Conservation (phyloP, 768 basidiomycete species). For the Termitomyces sp. region DNA sequence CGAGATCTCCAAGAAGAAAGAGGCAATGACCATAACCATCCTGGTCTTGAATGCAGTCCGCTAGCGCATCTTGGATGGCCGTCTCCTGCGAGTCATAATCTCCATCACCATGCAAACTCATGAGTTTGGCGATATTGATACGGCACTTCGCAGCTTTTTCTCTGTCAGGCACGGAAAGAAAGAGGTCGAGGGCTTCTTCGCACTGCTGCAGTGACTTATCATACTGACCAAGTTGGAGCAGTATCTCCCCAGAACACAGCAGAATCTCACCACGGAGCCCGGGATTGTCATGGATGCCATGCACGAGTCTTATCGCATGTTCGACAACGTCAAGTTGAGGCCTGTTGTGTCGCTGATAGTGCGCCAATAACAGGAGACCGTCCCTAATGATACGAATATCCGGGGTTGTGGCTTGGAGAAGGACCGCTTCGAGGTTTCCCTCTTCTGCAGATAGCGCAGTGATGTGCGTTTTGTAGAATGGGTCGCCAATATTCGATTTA, state of each 20-base stretch:
- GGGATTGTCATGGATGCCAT: not conserved
- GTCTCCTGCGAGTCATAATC: not conserved
- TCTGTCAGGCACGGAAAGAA: not conserved
- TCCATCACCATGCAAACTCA: not conserved
- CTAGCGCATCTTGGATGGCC: not conserved
- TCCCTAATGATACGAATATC: constrained; percentile 7
- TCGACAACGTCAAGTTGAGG: constrained; percentile 13
- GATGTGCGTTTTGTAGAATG: constrained; percentile 5
- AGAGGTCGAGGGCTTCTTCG: not conserved
- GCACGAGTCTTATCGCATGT: not conserved
- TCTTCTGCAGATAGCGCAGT: constrained; percentile 7
- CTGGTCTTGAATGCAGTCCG: not conserved
- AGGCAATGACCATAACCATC: constrained; percentile 1
- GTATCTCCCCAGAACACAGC: not conserved
- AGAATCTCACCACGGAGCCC: not conserved
- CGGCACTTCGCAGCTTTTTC: constrained; percentile 3
- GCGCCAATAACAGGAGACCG: constrained; percentile 13
- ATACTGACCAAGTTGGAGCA: not conserved
- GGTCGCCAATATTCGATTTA: constrained; percentile 9
- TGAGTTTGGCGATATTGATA: not conserved
- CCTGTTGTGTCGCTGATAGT: constrained; percentile 12
- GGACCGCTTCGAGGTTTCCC: constrained; percentile 13
- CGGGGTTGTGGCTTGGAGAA: constrained; percentile 5
- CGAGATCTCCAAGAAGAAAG: not conserved
- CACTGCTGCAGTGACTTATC: not conserved